Percentiles rank a stretch among this genome's conserved stretches.
phyloP scores from a whole-genome alignment of 192 early-diverging fungal genomes.

The Gaertneriomyces sp. region DNA sequence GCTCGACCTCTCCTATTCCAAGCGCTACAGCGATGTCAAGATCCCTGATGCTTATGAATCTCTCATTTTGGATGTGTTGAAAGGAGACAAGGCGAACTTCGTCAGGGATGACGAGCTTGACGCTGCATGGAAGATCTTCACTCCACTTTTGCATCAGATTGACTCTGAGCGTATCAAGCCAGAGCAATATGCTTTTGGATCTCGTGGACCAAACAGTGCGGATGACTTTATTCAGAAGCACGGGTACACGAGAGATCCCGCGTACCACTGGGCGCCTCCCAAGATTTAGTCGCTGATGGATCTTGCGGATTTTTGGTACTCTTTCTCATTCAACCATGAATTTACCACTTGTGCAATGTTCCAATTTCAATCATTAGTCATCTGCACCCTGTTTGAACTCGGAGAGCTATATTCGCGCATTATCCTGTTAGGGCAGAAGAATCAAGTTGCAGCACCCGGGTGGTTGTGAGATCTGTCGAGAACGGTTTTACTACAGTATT shows the following conservation, averaged over 20 bases:
- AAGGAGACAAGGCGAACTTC: conserved; percentile 95
- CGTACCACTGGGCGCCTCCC: conserved; percentile 42
- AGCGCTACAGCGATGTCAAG: conserved; percentile 79
- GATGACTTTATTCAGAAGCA: conserved; percentile 69
- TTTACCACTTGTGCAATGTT: no score
- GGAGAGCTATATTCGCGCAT: no score
- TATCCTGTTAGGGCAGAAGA: no score
- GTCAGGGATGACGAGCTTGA: conserved; percentile 74
- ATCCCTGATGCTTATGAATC: conserved; percentile 98
- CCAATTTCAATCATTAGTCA: no score
- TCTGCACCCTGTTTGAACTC: no score
- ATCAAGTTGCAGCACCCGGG: no score
- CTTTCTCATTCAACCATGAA: no score
- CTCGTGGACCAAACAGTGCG: conserved; percentile 74
- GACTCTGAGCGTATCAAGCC: conserved; percentile 63
- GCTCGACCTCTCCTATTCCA: conserved; percentile 88
- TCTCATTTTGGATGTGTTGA: conserved; percentile 87
- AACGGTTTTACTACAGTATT: no score
- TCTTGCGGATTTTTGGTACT: no score
- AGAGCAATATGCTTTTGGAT: conserved; percentile 74
- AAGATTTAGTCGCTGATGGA: conserved; percentile 16
- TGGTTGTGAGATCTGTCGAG: no score
- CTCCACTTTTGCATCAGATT: conserved; percentile 88
- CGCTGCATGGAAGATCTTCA: conserved; percentile 97
- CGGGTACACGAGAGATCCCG: conserved; percentile 40